Percentiles rank a stretch among this genome's conserved stretches.
phyloP scores from a whole-genome alignment of 2,329 filamentous ascomycete genomes.

The Paracoccidioides brasiliensis region DNA sequence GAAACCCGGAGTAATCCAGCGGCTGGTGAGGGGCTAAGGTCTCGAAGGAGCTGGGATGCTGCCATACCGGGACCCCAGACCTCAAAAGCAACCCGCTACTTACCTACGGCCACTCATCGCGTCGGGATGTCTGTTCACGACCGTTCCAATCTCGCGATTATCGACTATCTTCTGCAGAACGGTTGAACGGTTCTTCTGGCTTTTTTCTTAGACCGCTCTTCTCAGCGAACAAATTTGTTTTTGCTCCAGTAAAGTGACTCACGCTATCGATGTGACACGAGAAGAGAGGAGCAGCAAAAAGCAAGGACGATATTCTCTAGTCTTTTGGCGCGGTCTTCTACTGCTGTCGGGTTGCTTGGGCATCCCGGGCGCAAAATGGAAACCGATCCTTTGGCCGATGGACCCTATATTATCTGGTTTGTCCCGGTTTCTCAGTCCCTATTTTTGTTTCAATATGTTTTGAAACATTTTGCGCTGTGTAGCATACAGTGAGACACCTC shows the following conservation, averaged over 20 bases:
- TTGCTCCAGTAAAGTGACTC: slow-evolving; percentile 5
- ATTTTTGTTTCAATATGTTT: slow-evolving; percentile 4
- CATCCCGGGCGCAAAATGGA: neutral
- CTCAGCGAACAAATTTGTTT: slow-evolving; percentile 8
- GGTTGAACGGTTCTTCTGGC: neutral
- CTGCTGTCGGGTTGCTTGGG: neutral
- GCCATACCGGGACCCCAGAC: neutral
- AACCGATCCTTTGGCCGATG: neutral
- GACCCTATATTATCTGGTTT: neutral
- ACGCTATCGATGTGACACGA: neutral
- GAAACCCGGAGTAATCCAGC: neutral
- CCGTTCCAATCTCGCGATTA: slow-evolving; percentile 8
- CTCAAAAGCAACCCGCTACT: neutral
- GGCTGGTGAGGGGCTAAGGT: neutral
- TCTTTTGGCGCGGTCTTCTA: neutral
- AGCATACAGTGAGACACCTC: neutral
- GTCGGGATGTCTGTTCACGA: slow-evolving; percentile 8
- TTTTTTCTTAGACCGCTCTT: slow-evolving; percentile 5
- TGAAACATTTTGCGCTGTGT: slow-evolving; percentile 5
- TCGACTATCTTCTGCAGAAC: slow-evolving; percentile 3
- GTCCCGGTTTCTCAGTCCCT: neutral
- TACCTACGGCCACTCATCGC: slow-evolving; percentile 9
- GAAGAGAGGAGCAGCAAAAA: neutral
- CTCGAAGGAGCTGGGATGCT: neutral
- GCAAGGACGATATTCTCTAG: neutral